Evolutionary conservation across 106 monocot genomes (phyloP).

Genomic region (Dactylorhiza incarnata): DNA sequence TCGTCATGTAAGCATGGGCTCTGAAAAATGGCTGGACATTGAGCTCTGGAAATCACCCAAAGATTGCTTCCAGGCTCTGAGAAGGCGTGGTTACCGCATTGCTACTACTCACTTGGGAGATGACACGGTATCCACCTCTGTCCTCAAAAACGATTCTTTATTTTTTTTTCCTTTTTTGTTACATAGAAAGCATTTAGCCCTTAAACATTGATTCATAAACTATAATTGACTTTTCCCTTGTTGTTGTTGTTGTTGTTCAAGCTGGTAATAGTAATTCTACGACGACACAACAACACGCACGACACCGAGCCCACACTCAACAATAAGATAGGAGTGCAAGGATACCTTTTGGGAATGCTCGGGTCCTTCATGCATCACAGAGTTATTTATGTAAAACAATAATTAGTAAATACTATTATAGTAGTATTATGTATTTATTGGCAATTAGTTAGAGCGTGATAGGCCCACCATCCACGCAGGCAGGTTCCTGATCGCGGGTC

Average conservation of each 20-base stretch:
- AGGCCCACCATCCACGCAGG: too few species aligned
- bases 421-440: too few species aligned
- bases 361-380: too few species aligned
- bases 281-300: too few species aligned
- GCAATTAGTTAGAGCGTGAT: too few species aligned
- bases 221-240: neutral
- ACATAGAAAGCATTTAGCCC: neutral
- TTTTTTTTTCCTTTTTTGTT: neutral
- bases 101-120: conserved; percentile 65
- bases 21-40: conserved; percentile 99
- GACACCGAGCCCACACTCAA: too few species aligned
- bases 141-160: neutral
- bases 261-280: neutral
- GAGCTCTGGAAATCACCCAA: conserved; percentile 76
- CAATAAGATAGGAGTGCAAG: too few species aligned
- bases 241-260: neutral
- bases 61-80: conserved; percentile 72
- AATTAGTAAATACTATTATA: too few species aligned
- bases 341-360: too few species aligned
- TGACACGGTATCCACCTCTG: conserved; percentile 47
- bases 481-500: too few species aligned
- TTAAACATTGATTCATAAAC: neutral
- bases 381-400: too few species aligned
- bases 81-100: conserved; percentile 80
- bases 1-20: conserved; percentile 94